Base-by-base conservation (phyloP, 176 grass and related monocot species). In the Tillandsia leiboldiana region DNA sequence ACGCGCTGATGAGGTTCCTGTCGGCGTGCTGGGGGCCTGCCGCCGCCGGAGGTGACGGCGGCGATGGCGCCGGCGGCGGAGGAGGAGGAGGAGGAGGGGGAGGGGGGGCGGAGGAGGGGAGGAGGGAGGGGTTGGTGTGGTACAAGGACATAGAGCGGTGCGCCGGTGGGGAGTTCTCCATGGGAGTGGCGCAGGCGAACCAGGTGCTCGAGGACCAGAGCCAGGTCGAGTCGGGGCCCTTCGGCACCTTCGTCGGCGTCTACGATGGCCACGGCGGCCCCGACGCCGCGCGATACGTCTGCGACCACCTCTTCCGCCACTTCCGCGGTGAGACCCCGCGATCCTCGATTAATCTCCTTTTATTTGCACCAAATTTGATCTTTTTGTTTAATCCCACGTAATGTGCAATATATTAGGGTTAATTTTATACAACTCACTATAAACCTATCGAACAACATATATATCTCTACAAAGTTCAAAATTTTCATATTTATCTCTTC, bases 161-260 rank as follows among this genome's bases (percentile, higher is more conserved):
- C 81, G 74, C 75, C 70, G 85, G 78, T 0, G 89, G 94, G 0
- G 89, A 93, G 17, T 70, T 93, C 51, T 93, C 94, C 49, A 76
- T 81, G 73, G 94, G 87, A 13, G 77, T 99, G 61, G 84, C 85
- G 48, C 94, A 99, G 87, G 94, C 89, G 26, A 99, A 99, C 77
- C 74, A 90, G 57, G 78, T 93, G 14, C 77, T 99, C 12, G 94
- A 99, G 80, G 94, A 99, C 79, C 89, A 93, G 94, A 87, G 89
- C 75, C 86, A 76, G 68, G 20, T 99, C 70, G 89, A 93, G 57
- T 93, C 94, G 20, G 74, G 77, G 51, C 82, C 85, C 14, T 82
- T 99, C 15, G 89, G 87, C 63, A 93, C 94, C 79, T 73, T 90
- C 62, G 54, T 99, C 51, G 87, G 77, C 52, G 64, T 99, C 12